Conservation (phyloP, 106 monocot genomes). For the Cymbidium sinense region DNA sequence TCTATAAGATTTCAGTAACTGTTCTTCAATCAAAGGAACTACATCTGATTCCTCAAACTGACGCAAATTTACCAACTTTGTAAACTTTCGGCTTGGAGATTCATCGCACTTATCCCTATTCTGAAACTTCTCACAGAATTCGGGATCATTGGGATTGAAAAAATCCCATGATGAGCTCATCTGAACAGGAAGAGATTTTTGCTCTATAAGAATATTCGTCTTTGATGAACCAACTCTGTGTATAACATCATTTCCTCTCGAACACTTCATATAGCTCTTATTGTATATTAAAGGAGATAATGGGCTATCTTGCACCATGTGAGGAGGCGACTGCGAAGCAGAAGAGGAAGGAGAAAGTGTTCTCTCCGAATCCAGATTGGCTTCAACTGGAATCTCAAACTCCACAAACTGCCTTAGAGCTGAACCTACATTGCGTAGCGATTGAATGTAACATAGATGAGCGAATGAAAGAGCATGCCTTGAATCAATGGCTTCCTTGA, state of each 20-base stretch:
- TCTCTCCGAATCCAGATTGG: slow-evolving; percentile 54
- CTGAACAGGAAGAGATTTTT: slow-evolving; percentile 32
- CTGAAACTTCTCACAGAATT: too few relatives aligned
- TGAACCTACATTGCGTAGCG: too few relatives aligned
- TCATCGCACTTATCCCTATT: too few relatives aligned
- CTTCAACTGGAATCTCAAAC: slow-evolving; percentile 44
- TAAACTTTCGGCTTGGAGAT: too few relatives aligned
- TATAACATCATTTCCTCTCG: slow-evolving; percentile 19
- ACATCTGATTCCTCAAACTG: slow-evolving; percentile 29
- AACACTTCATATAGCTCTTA: slow-evolving; percentile 37
- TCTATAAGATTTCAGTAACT: slow-evolving; percentile 8
- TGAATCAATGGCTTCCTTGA: slow-evolving; percentile 54
- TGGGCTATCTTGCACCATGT: too few relatives aligned
- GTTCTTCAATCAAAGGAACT: slow-evolving; percentile 31
- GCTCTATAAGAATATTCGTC: slow-evolving; percentile 24
- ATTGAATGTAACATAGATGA: slow-evolving; percentile 46
- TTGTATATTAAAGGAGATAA: too few relatives aligned
- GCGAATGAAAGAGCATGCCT: slow-evolving; percentile 62
- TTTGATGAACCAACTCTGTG: slow-evolving; percentile 18
- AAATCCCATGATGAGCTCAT: slow-evolving; percentile 63
- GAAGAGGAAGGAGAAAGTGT: slow-evolving; percentile 64
- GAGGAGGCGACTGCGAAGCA: slow-evolving; percentile 57
- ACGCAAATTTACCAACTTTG: slow-evolving; percentile 17
- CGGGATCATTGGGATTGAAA: too few relatives aligned
- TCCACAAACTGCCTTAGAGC: slow-evolving; percentile 54